A percentile compares a stretch with the other conserved stretches of the same genome.
Conservation (phyloP, 2,329 filamentous ascomycete genomes). For the Paraconiothyrium sp. region DNA sequence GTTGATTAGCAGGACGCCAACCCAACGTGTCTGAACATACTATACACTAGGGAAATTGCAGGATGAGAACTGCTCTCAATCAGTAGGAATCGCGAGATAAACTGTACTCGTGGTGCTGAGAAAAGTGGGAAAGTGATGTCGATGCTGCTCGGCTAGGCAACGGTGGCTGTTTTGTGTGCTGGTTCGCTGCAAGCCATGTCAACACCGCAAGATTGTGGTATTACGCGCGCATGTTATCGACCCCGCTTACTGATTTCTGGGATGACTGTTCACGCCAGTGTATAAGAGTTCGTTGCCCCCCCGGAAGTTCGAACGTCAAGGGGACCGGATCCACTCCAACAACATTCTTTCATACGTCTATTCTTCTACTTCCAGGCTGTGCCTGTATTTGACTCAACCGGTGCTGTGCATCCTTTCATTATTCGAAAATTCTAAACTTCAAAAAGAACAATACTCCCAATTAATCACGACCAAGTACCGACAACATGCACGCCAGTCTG, state of each 20-base stretch:
- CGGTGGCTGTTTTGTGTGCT: constrained; percentile 9
- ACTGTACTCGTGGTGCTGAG: constrained; percentile 5
- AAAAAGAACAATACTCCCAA: not conserved
- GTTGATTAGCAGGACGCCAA: constrained; percentile 6
- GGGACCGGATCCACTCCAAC: constrained; percentile 18
- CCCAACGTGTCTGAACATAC: not conserved
- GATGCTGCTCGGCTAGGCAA: constrained; percentile 7
- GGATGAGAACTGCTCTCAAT: not conserved
- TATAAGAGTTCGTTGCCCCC: constrained; percentile 10
- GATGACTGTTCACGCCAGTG: not conserved
- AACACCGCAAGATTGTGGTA: not conserved
- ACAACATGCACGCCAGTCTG: constrained; percentile 16
- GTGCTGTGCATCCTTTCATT: constrained; percentile 12
- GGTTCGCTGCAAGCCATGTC: constrained; percentile 5
- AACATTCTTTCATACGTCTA: constrained; percentile 15
- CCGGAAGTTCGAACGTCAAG: constrained; percentile 11
- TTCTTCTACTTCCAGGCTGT: constrained; percentile 11
- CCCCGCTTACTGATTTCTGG: constrained; percentile 5
- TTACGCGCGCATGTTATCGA: constrained; percentile 7
- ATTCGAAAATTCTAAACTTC: not conserved
- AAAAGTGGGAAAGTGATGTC: constrained; percentile 12
- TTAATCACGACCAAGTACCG: constrained; percentile 9
- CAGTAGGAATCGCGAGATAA: not conserved
- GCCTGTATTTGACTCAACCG: constrained; percentile 10
- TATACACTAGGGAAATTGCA: constrained; percentile 8